Evolutionary conservation across 2,329 filamentous ascomycete genomes (phyloP).

Genomic region (Colletotrichum abscissum): DNA sequence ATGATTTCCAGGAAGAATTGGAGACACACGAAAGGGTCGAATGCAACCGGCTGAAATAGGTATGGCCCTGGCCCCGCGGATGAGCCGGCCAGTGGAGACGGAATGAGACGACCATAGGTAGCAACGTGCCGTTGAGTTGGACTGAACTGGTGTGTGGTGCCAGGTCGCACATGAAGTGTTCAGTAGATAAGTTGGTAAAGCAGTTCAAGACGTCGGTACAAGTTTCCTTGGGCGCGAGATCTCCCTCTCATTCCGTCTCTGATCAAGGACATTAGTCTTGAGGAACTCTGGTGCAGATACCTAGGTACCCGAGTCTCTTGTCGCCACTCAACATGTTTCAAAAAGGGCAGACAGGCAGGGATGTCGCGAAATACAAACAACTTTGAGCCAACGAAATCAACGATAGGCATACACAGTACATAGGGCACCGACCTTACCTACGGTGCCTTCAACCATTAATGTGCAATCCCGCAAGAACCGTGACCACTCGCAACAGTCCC

Average conservation of each 20-base stretch:
- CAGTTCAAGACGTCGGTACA: too few species aligned
- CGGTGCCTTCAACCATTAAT: background rate
- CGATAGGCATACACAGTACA: too few species aligned
- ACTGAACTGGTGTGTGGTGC: background rate
- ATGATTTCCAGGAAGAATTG: background rate
- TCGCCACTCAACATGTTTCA: conserved; percentile 28
- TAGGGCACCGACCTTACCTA: background rate
- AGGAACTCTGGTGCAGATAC: background rate
- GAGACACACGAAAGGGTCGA: background rate
- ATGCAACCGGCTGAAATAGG: background rate
- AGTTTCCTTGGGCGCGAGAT: background rate
- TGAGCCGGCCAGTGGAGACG: background rate
- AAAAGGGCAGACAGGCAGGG: conserved; percentile 11
- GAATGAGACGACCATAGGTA: background rate
- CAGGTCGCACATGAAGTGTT: background rate
- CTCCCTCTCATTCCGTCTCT: background rate
- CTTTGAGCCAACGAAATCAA: background rate
- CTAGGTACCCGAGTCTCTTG: conserved; percentile 4
- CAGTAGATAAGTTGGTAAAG: background rate
- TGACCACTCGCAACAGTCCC: background rate
- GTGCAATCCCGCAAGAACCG: conserved; percentile 15
- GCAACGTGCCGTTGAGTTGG: background rate
- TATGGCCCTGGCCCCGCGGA: background rate
- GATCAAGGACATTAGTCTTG: background rate
- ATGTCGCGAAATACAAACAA: background rate